Conservation (phyloP, 1,139 yeast species). For the Protomyces inouyei region DNA sequence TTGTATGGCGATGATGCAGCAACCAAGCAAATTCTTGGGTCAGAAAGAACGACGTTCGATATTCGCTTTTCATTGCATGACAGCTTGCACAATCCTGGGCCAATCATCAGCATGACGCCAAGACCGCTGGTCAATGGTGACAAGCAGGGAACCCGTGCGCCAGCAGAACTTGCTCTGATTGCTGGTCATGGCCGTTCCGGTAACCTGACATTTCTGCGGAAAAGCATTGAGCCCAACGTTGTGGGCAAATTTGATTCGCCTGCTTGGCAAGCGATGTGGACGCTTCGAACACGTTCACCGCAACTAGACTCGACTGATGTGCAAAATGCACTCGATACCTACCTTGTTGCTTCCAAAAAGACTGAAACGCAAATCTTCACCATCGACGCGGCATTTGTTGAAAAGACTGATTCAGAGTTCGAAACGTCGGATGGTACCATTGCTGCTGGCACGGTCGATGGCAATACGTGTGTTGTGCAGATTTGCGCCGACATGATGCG, state of each 20-base stretch:
- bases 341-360: slow-evolving; percentile 57
- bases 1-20: slow-evolving; percentile 27
- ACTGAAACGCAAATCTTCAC: slow-evolving; percentile 67
- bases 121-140: slow-evolving; percentile 2
- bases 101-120: slow-evolving; percentile 59
- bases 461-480: slow-evolving; percentile 63
- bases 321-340: slow-evolving; percentile 46
- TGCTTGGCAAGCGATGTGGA: slow-evolving; percentile 38
- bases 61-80: slow-evolving; percentile 45
- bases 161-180: slow-evolving; percentile 58
- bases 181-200: slow-evolving; percentile 60
- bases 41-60: slow-evolving; percentile 26
- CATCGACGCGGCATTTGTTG: slow-evolving; percentile 61
- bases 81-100: slow-evolving; percentile 62
- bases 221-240: slow-evolving; percentile 69
- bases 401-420: slow-evolving; percentile 60
- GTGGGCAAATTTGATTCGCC: slow-evolving; percentile 70
- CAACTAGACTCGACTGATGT: slow-evolving; percentile 32
- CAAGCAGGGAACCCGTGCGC: neutral
- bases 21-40: slow-evolving; percentile 14
- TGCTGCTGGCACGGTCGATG: slow-evolving; percentile 58
- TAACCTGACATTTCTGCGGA: slow-evolving; percentile 58
- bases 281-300: slow-evolving; percentile 33
- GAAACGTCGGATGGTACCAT: slow-evolving; percentile 61
- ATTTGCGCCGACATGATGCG: slow-evolving; percentile 63